Evolutionary conservation across 2,329 filamentous ascomycete species (phyloP), one percentile per base, ranked within the genome.

Genomic region (Botrytis sinoallii): DNA sequence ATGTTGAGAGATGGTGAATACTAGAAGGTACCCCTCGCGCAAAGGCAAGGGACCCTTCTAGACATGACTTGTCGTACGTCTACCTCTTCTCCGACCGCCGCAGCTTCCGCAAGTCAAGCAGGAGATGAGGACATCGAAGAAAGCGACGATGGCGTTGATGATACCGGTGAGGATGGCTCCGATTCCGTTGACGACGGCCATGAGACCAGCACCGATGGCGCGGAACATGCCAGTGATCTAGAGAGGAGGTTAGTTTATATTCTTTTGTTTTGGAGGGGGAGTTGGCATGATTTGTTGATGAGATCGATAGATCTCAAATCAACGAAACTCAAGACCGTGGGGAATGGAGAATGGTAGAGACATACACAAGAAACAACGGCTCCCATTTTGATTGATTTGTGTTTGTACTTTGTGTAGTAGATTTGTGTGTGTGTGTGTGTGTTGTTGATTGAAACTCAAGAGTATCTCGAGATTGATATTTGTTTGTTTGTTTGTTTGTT

Each of bases 151-250:
- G 63, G 77, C 80, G 25, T 76, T 75, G 71, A 81, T 78, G 75
- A 82, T 80, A 14, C 77, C 79, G 75, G 79, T 76, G n/a, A 81
- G 78, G 44, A 81, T 75, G n/a, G 74, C 74, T 57, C 79, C 87
- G 75, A 89, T 87, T 69, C 84, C 86, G 77, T 87, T 87, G 75
- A 89, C 84, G 75, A 89, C 84, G 76, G 85, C 84, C 84, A 87
- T 81, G 59, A 82, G 76, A 60, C 78, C 78, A 40, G 77, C 73
- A 48, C 80, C 80, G 74, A 82, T 81, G 70, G 80, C 78, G 55
- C 77, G 79, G 77, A 79, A 81, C 60, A 81, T 64, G 71, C 76
- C 75, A 44, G 76, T 75, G 71, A 82, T 80, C 80, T 82, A 61
- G 76, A n/a, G 46, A 35, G 35, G 7, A 38, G 25, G n/a, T 69